A percentile compares a stretch with the other conserved stretches of the same genome.
Evolutionary conservation across 345 rosid genomes (phyloP).

Genomic region (Melastoma malabathricum): DNA sequence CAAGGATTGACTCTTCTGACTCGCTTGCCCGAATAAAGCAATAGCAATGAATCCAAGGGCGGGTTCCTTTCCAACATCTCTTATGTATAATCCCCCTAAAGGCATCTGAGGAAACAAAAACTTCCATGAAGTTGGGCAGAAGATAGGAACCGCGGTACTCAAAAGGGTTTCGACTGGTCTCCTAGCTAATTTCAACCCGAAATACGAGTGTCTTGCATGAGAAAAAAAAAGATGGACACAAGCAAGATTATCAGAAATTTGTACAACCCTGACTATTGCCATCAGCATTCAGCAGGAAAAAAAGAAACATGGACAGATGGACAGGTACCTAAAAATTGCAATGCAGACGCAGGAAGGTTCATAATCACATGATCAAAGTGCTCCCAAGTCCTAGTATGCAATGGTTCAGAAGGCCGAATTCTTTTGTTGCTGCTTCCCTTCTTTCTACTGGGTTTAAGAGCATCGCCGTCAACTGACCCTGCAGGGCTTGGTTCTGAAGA

Average conservation of each 20-base stretch:
- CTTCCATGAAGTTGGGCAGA: too few relatives aligned
- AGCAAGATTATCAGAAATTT: too few relatives aligned
- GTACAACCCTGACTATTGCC: not conserved
- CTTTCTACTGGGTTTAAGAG: constrained; percentile 9
- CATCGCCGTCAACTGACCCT: constrained; percentile 20
- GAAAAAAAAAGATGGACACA: not conserved
- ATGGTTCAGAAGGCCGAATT: constrained; percentile 36
- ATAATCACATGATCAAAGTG: constrained; percentile 86
- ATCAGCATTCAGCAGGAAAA: not conserved
- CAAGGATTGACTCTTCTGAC: constrained; percentile 42
- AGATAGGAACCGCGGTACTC: too few relatives aligned
- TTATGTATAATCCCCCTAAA: constrained; percentile 41
- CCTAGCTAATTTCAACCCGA: too few relatives aligned
- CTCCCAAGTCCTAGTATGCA: constrained; percentile 61
- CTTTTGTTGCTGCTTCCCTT: constrained; percentile 48
- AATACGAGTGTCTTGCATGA: too few relatives aligned
- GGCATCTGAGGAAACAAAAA: constrained; percentile 39
- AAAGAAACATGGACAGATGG: constrained; percentile 3
- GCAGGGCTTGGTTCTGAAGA: constrained; percentile 1
- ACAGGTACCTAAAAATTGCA: constrained; percentile 58
- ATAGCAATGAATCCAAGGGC: constrained; percentile 80
- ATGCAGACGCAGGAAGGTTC: constrained; percentile 98
- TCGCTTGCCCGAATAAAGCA: constrained; percentile 79
- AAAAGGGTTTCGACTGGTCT: too few relatives aligned
- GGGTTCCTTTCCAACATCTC: constrained; percentile 61